Conservation (phyloP, 2,329 filamentous ascomycete genomes). For the Diaporthe helianthi region DNA sequence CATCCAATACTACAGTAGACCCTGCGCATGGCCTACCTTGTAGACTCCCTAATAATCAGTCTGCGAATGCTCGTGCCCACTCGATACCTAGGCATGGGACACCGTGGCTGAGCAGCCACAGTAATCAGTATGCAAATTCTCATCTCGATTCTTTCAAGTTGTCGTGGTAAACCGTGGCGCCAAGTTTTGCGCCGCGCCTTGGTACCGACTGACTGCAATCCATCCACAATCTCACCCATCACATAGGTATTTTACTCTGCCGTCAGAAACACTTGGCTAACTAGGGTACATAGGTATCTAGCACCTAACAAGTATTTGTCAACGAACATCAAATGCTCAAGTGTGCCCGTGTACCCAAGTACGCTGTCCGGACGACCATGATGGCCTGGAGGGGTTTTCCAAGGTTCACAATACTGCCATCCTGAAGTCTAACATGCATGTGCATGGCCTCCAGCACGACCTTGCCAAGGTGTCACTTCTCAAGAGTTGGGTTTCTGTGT, state of each 20-base stretch:
- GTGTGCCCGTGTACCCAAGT: background rate
- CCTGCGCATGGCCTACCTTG: background rate
- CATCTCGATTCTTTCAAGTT: background rate
- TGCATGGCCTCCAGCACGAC: too few species aligned
- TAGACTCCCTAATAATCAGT: too few species aligned
- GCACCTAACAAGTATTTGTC: too few species aligned
- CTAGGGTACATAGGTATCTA: too few species aligned
- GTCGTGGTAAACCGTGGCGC: constrained; percentile 13
- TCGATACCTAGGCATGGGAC: too few species aligned
- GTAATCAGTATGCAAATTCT: background rate
- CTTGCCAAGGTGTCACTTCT: constrained; percentile 2
- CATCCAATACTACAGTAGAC: too few species aligned
- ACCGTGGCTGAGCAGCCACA: constrained; percentile 4
- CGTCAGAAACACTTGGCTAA: constrained; percentile 18
- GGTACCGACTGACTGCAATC: too few species aligned
- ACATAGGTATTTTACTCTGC: too few species aligned
- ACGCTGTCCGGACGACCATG: background rate
- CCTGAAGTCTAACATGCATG: too few species aligned
- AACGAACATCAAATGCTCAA: too few species aligned
- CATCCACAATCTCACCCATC: too few species aligned
- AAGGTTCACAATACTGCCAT: background rate
- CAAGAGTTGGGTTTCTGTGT: background rate
- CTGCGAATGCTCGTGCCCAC: constrained; percentile 17
- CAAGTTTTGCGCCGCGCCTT: background rate
- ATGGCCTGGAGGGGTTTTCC: too few species aligned